Base-by-base conservation (phyloP, 208 protist species). In the Tritrichomonas musculus region DNA sequence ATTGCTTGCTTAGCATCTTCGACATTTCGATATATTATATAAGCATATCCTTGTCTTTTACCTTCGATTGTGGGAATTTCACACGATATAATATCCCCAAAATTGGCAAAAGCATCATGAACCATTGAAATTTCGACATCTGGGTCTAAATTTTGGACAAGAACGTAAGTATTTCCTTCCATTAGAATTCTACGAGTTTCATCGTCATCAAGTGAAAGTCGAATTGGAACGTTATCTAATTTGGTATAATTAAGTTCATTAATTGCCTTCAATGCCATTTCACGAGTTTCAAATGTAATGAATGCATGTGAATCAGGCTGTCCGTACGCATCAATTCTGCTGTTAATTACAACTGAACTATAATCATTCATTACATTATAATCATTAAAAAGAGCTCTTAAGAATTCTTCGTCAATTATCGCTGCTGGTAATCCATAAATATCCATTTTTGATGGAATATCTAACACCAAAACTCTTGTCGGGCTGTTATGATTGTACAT, bases 41-140 rank as follows among this genome's bases (percentile, higher is more conserved):
- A 92, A 39, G 50, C 82, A 41, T 92, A 92, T 13, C 82, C 82
- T 30, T 50, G 47, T 33, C 50, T 66, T 20, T 82, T 82, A 13
- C 25, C 14, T n/a, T n/a, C n/a, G n/a, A n/a, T n/a, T 33, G 50
- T 44, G 33, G 47, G 50, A 50, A 92, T 92, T 36, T 92, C 66
- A 36, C 82, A 92, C 2, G 82, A 92, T 20, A 92, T 47, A 36
- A 92, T 92, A 3, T 57, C 47, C 60, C 82, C 82, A 66, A 92
- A 92, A n/a, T 57, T 92, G 39, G 50, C 30, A 33, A 92, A 92
- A 3, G 82, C 55, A 44, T 92, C 82, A 41, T 69, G 55, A n/a
- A 92, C 22, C n/a, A 39, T 22, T 55, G 47, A 69, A 66, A 69
- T 36, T 47, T 92, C 82, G 33, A 92, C 44, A 0, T 20, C 9